phyloP scores from a whole-genome alignment of 805 yeast species.

The Tetrapisispora fleetii region DNA sequence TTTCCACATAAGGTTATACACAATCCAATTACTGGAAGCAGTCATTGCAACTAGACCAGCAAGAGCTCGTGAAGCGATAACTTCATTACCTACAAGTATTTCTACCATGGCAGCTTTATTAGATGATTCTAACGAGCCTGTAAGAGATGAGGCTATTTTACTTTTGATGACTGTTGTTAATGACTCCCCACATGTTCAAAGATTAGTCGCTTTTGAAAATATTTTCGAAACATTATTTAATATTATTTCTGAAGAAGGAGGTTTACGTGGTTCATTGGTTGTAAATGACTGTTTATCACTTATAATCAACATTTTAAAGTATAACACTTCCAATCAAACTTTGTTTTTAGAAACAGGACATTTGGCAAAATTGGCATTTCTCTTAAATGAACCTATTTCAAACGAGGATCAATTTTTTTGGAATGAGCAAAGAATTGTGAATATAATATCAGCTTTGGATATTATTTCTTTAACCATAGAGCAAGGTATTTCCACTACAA shows the following conservation, averaged over 20 bases:
- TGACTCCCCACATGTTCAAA: slow-evolving; percentile 78
- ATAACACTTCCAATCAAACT: slow-evolving; percentile 84
- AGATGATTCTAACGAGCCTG: slow-evolving; percentile 66
- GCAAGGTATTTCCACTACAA: slow-evolving; percentile 60
- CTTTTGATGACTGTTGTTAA: slow-evolving; percentile 75
- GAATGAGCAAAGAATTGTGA: slow-evolving; percentile 67
- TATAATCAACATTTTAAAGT: slow-evolving; percentile 60
- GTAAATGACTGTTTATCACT: slow-evolving; percentile 83
- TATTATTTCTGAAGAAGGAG: slow-evolving; percentile 83
- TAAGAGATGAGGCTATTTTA: slow-evolving; percentile 79
- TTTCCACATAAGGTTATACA: slow-evolving; percentile 70
- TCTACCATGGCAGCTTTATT: slow-evolving; percentile 58
- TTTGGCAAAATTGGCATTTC: slow-evolving; percentile 48
- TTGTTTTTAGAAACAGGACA: slow-evolving; percentile 80
- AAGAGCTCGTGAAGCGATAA: slow-evolving; percentile 62
- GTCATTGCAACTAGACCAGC: slow-evolving; percentile 65
- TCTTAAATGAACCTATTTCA: slow-evolving; percentile 53
- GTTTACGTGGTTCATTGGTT: slow-evolving; percentile 77
- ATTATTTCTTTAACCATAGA: slow-evolving; percentile 63
- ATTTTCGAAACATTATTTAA: slow-evolving; percentile 73
- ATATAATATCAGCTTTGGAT: slow-evolving; percentile 57
- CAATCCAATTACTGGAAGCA: slow-evolving; percentile 78
- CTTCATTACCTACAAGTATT: slow-evolving; percentile 68
- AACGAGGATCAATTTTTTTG: slow-evolving; percentile 44
- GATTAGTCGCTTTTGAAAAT: slow-evolving; percentile 88